Conservation (phyloP, 2,329 filamentous ascomycete genomes). For the Xylariaceae sp. region DNA sequence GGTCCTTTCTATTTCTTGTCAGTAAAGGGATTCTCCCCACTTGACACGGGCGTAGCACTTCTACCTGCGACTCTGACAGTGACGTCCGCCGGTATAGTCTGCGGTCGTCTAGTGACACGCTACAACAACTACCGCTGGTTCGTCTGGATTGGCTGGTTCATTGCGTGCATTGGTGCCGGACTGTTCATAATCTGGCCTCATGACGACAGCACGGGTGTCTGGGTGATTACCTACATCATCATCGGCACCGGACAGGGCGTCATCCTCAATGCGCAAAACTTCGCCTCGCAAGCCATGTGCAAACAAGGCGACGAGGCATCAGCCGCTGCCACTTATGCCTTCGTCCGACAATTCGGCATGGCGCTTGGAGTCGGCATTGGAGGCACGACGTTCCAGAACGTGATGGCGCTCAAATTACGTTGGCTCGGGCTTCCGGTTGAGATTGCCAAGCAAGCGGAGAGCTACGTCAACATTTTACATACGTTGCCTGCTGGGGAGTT, state of each 20-base stretch:
- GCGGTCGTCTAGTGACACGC: conserved; percentile 20
- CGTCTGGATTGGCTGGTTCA: conserved; percentile 35
- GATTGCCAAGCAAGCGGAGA: conserved; percentile 28
- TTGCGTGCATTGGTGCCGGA: conserved; percentile 14
- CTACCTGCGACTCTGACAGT: conserved; percentile 32
- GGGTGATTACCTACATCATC: conserved; percentile 34
- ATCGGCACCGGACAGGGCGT: conserved; percentile 35
- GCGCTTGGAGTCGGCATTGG: conserved; percentile 38
- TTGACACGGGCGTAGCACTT: conserved; percentile 32
- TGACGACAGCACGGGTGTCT: conserved; percentile 28
- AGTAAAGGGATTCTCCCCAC: conserved; percentile 30
- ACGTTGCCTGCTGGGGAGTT: conserved; percentile 11
- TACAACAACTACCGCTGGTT: conserved; percentile 32
- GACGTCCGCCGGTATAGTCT: conserved; percentile 31
- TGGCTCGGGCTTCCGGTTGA: conserved; percentile 27
- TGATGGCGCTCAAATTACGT: conserved; percentile 33
- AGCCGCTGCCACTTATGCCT: conserved; percentile 38
- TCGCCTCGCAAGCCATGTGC: conserved; percentile 37
- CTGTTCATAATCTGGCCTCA: conserved; percentile 20
- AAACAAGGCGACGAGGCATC: conserved; percentile 33
- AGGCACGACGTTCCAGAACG: conserved; percentile 39
- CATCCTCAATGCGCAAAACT: conserved; percentile 36
- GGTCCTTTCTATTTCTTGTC: conserved; percentile 36
- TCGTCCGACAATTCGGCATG: conserved; percentile 38
- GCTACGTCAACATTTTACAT: conserved; percentile 22